phyloP scores from a whole-genome alignment of 106 monocot genomes.

The Acorus calamus region DNA sequence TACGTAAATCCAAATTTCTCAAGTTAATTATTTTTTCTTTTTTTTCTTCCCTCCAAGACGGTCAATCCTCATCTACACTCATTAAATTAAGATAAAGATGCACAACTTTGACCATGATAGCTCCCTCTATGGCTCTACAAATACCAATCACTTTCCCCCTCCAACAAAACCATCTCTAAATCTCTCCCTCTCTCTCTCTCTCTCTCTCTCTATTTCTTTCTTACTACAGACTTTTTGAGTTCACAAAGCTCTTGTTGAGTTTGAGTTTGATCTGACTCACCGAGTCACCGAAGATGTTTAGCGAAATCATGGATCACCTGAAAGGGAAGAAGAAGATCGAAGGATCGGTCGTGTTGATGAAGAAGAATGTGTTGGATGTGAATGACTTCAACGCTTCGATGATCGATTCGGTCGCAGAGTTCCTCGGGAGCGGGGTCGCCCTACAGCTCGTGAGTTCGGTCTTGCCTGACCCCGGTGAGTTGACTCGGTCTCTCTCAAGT shows the following conservation, averaged over 20 bases:
- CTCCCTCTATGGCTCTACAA: no score
- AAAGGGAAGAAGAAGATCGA: slow-evolving; percentile 9
- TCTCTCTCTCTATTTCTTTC: neutral
- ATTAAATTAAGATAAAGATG: no score
- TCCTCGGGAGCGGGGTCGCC: slow-evolving; percentile 42
- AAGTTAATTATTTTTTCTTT: no score
- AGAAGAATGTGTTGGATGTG: slow-evolving; percentile 56
- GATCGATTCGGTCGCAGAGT: slow-evolving; percentile 40
- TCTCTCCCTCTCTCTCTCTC: neutral
- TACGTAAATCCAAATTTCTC: no score
- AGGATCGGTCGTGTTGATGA: slow-evolving; percentile 50
- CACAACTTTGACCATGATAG: no score
- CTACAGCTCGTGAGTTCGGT: slow-evolving; percentile 64
- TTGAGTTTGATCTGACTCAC: neutral
- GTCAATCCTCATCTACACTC: no score
- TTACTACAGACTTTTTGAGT: neutral
- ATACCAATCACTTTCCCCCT: neutral
- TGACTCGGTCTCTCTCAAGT: neutral
- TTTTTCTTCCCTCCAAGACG: no score
- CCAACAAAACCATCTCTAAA: neutral
- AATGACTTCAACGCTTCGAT: slow-evolving; percentile 43
- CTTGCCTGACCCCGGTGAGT: slow-evolving; percentile 38
- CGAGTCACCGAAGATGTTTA: neutral
- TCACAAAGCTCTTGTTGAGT: neutral
- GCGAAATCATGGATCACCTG: no score